Evolutionary conservation across 805 yeast species (phyloP), one percentile per base, ranked within the genome.

Genomic region (Lipomyces yamadae): DNA sequence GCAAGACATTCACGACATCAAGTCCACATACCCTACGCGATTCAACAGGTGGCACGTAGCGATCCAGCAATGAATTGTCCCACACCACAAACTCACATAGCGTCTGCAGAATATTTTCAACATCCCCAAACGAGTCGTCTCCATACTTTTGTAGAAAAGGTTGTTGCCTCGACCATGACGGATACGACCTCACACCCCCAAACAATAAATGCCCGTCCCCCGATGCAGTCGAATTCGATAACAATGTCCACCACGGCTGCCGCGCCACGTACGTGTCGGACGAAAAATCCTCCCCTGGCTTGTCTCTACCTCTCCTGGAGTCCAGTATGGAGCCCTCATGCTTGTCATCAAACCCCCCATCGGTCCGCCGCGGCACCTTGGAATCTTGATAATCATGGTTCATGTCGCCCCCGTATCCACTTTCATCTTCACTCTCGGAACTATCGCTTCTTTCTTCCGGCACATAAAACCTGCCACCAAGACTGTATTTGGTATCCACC

Each of bases 381-480:
- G 60, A 34, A 18, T 56, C 67, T 33, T 62, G 67, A 15, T 58
- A 60, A 24, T 64, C 68, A 2, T 60, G 61, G n/a, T 60, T 63
- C 32, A 65, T 67, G n/a, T 65, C 66, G 33, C 55, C 60, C 24
- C 56, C 62, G 3, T 45, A 64, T 24, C 45, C 55, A 2, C 54
- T 63, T n/a, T 54, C 68, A 15, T 48, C 60, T 29, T 67, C 75
- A 45, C 63, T 70, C 45, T 73, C 66, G 33, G 64, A 55, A 11
- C 37, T 56, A 8, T 58, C 70, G n/a, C 64, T 72, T 15, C 64
- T 73, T 33, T 66, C 73, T 13, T 66, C 62, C 3, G 76, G 70
- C 13, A 90, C 91, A 74, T 87, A 92, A 75, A 90, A 94, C 74
- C 93, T 90, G 1, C 99, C 99, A 4, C 99, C 99, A 70, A 84